phyloP scores from a whole-genome alignment of 768 basidiomycete species.

The Neoboletus subvelutipes region DNA sequence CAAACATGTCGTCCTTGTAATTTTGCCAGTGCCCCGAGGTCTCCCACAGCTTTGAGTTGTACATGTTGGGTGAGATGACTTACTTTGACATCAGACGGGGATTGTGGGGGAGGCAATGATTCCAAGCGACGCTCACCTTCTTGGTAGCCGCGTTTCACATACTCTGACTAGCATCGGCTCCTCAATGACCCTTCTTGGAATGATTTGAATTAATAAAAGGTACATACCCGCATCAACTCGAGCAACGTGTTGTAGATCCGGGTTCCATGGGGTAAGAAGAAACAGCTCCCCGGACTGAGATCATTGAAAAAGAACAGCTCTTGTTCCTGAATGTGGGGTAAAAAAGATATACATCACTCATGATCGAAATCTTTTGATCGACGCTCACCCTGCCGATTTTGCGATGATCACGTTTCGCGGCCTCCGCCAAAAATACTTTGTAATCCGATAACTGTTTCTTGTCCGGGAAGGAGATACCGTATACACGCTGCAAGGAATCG shows the following conservation, averaged over 20 bases:
- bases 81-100: slow-evolving; percentile 12
- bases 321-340: slow-evolving; percentile 61
- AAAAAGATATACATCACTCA: neutral
- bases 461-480: slow-evolving; percentile 99
- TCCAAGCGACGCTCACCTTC: slow-evolving; percentile 56
- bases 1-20: slow-evolving; percentile 98
- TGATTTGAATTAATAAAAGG: slow-evolving; percentile 2
- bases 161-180: slow-evolving; percentile 61
- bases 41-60: slow-evolving; percentile 94
- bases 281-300: slow-evolving; percentile 89
- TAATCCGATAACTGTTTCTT: slow-evolving; percentile 93
- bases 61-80: slow-evolving; percentile 99
- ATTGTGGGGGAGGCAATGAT: neutral
- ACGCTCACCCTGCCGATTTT: slow-evolving; percentile 80
- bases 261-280: slow-evolving; percentile 97
- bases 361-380: neutral
- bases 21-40: slow-evolving; percentile 98
- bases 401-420: slow-evolving; percentile 96
- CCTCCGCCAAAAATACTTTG: slow-evolving; percentile 94
- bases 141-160: slow-evolving; percentile 93
- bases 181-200: slow-evolving; percentile 5
- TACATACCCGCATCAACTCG: slow-evolving; percentile 83
- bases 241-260: slow-evolving; percentile 93
- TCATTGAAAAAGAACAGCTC: slow-evolving; percentile 99
- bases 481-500: slow-evolving; percentile 93